Conservation (phyloP, 2,329 filamentous ascomycete genomes). For the Trichoderma semiorbis region DNA sequence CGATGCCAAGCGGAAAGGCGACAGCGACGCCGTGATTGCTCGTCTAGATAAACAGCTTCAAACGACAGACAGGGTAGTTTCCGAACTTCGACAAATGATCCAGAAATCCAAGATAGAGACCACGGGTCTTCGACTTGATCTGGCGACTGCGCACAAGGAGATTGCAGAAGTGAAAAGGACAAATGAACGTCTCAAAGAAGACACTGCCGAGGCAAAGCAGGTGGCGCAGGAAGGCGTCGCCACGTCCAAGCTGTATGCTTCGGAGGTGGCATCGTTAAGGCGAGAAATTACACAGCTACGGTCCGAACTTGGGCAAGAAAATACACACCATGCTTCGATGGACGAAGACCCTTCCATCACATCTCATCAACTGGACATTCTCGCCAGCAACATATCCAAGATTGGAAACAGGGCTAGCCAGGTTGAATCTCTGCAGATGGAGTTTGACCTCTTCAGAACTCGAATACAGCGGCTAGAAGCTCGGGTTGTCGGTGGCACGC, state of each 20-base stretch:
- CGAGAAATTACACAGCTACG: conserved; percentile 33
- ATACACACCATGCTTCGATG: conserved; percentile 18
- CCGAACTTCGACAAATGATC: conserved; percentile 22
- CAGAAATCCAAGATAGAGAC: conserved; percentile 21
- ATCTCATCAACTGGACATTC: conserved; percentile 38
- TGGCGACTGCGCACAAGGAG: conserved; percentile 25
- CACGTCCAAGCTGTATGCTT: conserved; percentile 26
- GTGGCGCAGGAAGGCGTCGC: conserved; percentile 26
- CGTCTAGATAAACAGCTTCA: conserved; percentile 27
- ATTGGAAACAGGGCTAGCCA: conserved; percentile 38
- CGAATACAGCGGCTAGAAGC: conserved; percentile 35
- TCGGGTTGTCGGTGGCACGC: not conserved
- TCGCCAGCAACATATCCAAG: conserved; percentile 38
- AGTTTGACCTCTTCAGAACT: conserved; percentile 39
- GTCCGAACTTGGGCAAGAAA: conserved; percentile 28
- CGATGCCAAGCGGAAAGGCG: conserved; percentile 18
- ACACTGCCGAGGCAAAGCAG: conserved; percentile 25
- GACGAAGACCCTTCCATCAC: conserved; percentile 24
- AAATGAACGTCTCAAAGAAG: conserved; percentile 25
- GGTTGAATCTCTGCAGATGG: conserved; percentile 41
- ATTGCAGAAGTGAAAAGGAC: conserved; percentile 24
- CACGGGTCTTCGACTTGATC: conserved; percentile 24
- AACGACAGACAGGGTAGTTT: conserved; percentile 22
- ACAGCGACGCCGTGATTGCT: conserved; percentile 20
- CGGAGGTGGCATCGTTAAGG: conserved; percentile 33